Base-by-base conservation (phyloP, 176 grass and related monocot genomes). In the Melocanna baccifera region DNA sequence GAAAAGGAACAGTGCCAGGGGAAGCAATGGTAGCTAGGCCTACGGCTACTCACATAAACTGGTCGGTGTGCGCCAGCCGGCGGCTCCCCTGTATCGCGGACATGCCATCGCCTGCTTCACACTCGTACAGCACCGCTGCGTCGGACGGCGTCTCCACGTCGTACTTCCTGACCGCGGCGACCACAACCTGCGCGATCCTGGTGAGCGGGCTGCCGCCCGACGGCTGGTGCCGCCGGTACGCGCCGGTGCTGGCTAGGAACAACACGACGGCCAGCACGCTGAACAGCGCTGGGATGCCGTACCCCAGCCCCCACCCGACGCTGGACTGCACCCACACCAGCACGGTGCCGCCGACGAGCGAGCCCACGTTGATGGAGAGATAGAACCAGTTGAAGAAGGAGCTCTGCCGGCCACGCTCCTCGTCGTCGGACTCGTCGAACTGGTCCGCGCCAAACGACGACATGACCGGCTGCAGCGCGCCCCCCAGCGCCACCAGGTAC, bases 381-480 rank as follows among this genome's bases (percentile, higher is more conserved):
- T 92, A 92, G 79, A 89, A 89, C 90, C 90, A 92, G 75, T 89
- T 92, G 90, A 92, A 92, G 86, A 83, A 92, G 67, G 90, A 92
- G 73, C 87, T 92, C 86, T 92, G 86, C 74, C 32, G 81, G 12
- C 20, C 4, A 40, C 85, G 80, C 41, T 80, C 85, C 9, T 8
- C 73, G 59, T 86, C 86, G 32, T 85, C 85, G 16, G 63, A 2
- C n/a, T 71, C 89, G 64, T 83, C 86, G 86, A 86, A 92, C 75
- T 92, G 90, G 68, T 71, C 69, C 1, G 90, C 90, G 6, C 90
- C 90, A 69, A 92, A 92, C 34, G 90, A 62, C 62, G 62, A n/a
- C 61, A 92, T 4, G 15, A 88, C 63, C 74, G 74, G 83, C 20
- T 55, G 16, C 67, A 89, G 61, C 32, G 73, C 86, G 59, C 79